Base-by-base conservation (phyloP, 495 filamentous ascomycete species). In the Penicillium fimorum region DNA sequence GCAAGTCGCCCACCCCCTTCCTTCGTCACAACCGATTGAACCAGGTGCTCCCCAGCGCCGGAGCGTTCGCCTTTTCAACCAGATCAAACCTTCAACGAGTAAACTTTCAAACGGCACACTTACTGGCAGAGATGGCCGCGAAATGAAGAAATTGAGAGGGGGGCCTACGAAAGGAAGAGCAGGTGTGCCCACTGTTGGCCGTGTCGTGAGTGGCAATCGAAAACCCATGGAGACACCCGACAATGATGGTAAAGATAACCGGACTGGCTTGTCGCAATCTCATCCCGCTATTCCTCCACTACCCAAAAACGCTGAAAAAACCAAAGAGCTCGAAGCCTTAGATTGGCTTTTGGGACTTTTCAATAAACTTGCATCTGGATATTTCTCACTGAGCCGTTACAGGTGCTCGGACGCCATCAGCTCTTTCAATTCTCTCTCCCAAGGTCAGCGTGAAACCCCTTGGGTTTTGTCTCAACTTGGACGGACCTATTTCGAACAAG, bases 381-480 rank as follows among this genome's bases (percentile, higher is more conserved):
- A 92, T 67, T 86, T 84, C 59, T 80, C 84, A 18, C 75, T 94
- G 38, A 85, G 83, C 38, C 86, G 89, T 45, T 97, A 91, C 64
- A 85, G 84, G 58, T 92, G 87, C 60, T 72, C 82, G 30, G 85
- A 93, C 44, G 88, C 94, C 22, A 75, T 96, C 40, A 79, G 85
- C 53, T 75, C 81, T 2, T 91, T 92, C 67, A 80, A 76, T 45
- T 79, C 83, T 2, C 75, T 98, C 17, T 82, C 88, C 5, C 75
- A 82, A 37, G 71, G 79, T 25, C 94, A 97, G 65, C 85, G 89
- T 53, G 93, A 97, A 55, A 96, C 95, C 0, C 91, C 93, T n/a
- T 96, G 91, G 90, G 90, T 96, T 35, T 78, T 96, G 47, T 83
- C 92, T 11, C 91, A 94, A 62, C 86, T 98, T 58, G 94, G 90